phyloP scores from a whole-genome alignment of 2,329 filamentous ascomycete genomes.

The Xylaria sp. region DNA sequence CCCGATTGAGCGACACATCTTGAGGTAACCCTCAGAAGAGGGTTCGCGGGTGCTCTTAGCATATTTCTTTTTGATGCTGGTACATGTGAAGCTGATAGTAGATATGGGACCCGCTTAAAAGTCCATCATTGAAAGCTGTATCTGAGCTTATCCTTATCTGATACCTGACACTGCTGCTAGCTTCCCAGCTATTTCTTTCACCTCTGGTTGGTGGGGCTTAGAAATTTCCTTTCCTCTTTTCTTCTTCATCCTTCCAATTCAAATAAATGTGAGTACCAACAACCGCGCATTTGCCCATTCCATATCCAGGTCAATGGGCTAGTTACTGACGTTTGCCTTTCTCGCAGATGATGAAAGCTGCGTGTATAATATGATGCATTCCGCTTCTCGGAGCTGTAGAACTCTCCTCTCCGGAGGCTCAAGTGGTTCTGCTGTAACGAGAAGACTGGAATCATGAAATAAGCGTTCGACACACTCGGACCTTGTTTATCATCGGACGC shows the following conservation, averaged over 20 bases:
- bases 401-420: slow-evolving; percentile 94
- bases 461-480: slow-evolving; percentile 96
- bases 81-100: not conserved
- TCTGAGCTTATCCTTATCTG: slow-evolving; percentile 10
- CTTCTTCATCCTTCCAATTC: slow-evolving; percentile 98
- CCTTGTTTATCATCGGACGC: slow-evolving; percentile 99
- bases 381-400: slow-evolving; percentile 71
- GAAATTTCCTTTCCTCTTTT: slow-evolving; percentile 60
- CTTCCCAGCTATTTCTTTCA: slow-evolving; percentile 29
- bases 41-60: slow-evolving; percentile 6
- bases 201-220: slow-evolving; percentile 39
- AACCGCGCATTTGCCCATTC: not conserved
- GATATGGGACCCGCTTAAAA: slow-evolving; percentile 17
- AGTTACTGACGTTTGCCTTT: slow-evolving; percentile 41
- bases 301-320: not conserved
- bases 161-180: not conserved
- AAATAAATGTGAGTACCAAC: slow-evolving; percentile 82
- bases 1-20: slow-evolving; percentile 6
- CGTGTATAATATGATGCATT: slow-evolving; percentile 91
- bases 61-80: slow-evolving; percentile 1
- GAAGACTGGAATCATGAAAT: slow-evolving; percentile 84
- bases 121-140: slow-evolving; percentile 18
- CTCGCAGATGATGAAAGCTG: slow-evolving; percentile 98
- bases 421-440: slow-evolving; percentile 82
- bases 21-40: slow-evolving; percentile 21